Evolutionary conservation across 1,284 basidiomycete genomes (phyloP), one percentile per base, ranked within the genome.

Genomic region (Rhodotorula mucilaginosa): DNA sequence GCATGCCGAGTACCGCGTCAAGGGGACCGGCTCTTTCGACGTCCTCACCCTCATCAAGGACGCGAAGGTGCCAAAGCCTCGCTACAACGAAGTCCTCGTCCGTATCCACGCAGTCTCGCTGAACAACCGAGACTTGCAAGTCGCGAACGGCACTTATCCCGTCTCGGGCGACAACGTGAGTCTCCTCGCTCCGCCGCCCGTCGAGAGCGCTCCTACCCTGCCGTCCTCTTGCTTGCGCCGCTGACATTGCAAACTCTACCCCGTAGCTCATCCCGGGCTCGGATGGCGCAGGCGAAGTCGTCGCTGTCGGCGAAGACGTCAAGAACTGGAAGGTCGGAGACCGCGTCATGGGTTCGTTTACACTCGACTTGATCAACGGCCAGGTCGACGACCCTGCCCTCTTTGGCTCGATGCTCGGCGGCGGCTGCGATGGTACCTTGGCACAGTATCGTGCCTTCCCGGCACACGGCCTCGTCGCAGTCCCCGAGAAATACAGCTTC

Each of bases 281-380:
- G 18, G 83, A 84, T 70, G 82, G 81, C 0, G 78, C 80, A 5
- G 83, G 82, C n/a, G 77, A 81, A 8, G 79, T 84, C 29, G 79
- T 81, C 23, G 78, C 78, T 26, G 78, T 82, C 12, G 83, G 82
- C 2, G 58, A 61, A 1, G 72, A 70, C 3, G 82, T 83, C 6
- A 19, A 56, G 44, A 64, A 31, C 16, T 64, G 63, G 63, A 46
- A 31, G 44, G 29, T 21, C 13, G 63, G 63, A 5, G 63, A 57
- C 54, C 56, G 48, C 44, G 54, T 64, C 54, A 64, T 64, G 63
- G 54, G 39, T 15, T 23, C 46, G 5, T 64, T 64, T n/a, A 64
- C 63, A 6, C 46, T 47, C 44, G 63, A 54, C 54, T 44, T 64
- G 13, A 19, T 34, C 29, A 31, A 19, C 19, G 63, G 63, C 13